Percentiles rank a stretch among this genome's conserved stretches.
Conservation (phyloP, 371 early-diverging fungal species). For the Saksenaea oblongispora region DNA sequence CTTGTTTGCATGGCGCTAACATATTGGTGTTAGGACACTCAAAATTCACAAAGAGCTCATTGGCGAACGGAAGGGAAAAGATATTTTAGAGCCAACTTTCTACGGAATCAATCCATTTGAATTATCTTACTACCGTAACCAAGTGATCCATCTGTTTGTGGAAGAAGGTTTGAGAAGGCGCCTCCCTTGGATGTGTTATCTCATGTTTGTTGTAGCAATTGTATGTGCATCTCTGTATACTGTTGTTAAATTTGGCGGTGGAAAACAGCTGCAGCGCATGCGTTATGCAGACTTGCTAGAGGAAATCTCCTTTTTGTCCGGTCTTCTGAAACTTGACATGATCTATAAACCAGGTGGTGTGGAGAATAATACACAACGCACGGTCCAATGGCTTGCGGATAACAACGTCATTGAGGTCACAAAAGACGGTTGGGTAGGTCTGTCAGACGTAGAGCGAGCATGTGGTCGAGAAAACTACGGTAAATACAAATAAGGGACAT, state of each 20-base stretch:
- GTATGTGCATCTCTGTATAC: slow-evolving; percentile 80
- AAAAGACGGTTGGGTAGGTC: slow-evolving; percentile 59
- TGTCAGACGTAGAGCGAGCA: slow-evolving; percentile 66
- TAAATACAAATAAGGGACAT: slow-evolving; percentile 16
- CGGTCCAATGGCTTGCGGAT: slow-evolving; percentile 64
- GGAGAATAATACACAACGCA: slow-evolving; percentile 68
- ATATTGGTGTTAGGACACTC: slow-evolving; percentile 8
- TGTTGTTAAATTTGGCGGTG: slow-evolving; percentile 76
- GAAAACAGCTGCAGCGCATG: slow-evolving; percentile 61
- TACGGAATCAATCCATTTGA: slow-evolving; percentile 87
- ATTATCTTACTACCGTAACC: slow-evolving; percentile 84
- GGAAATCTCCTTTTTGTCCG: slow-evolving; percentile 78
- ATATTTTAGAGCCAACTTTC: slow-evolving; percentile 85
- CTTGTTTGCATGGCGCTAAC: neutral
- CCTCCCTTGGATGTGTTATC: neutral
- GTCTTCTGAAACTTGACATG: slow-evolving; percentile 82
- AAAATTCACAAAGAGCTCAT: slow-evolving; percentile 77
- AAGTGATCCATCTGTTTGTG: slow-evolving; percentile 75
- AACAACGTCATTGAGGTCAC: slow-evolving; percentile 59
- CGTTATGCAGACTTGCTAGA: slow-evolving; percentile 54
- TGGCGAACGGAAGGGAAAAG: slow-evolving; percentile 67
- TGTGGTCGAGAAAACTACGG: slow-evolving; percentile 86
- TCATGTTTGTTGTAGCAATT: neutral
- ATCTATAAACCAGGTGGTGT: slow-evolving; percentile 82
- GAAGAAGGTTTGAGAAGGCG: neutral